Conservation (phyloP, 352 stramenopile genomes). For the Phytophthora hybrid region DNA sequence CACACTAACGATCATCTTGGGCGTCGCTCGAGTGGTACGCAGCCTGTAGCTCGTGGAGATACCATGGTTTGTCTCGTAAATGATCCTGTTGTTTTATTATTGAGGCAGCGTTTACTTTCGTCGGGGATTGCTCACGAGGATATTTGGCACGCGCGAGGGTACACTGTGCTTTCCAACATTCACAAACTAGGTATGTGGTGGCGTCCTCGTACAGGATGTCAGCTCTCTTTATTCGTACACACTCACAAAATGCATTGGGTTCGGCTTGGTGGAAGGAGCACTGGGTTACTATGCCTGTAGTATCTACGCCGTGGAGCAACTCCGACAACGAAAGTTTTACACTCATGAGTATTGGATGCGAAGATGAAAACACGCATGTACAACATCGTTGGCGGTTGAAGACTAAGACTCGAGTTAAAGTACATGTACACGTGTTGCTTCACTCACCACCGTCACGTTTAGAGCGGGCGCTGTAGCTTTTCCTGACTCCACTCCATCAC, state of each 20-base stretch:
- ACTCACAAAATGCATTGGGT: neutral
- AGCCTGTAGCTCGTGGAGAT: neutral
- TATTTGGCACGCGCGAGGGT: slow-evolving; percentile 57
- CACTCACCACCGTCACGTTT: neutral
- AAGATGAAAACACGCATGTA: slow-evolving; percentile 22
- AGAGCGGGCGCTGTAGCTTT: slow-evolving; percentile 72
- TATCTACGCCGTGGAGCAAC: slow-evolving; percentile 57
- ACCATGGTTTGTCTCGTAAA: neutral
- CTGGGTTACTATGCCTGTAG: slow-evolving; percentile 62
- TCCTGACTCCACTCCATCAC: slow-evolving; percentile 85
- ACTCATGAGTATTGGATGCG: slow-evolving; percentile 60
- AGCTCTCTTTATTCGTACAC: neutral
- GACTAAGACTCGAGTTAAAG: neutral
- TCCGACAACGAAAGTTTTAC: slow-evolving; percentile 66
- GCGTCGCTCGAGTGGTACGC: slow-evolving; percentile 47
- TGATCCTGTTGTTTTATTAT: neutral
- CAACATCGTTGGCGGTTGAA: neutral
- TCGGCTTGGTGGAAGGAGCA: slow-evolving; percentile 37
- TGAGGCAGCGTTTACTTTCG: slow-evolving; percentile 44
- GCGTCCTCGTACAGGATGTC: neutral
- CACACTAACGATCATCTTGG: slow-evolving; percentile 53
- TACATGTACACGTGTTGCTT: slow-evolving; percentile 18
- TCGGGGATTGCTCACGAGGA: slow-evolving; percentile 37
- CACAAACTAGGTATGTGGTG: slow-evolving; percentile 61
- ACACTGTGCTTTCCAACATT: slow-evolving; percentile 50